Evolutionary conservation across 1,284 basidiomycete species (phyloP).

Genomic region (Salmacisia buchloeana): DNA sequence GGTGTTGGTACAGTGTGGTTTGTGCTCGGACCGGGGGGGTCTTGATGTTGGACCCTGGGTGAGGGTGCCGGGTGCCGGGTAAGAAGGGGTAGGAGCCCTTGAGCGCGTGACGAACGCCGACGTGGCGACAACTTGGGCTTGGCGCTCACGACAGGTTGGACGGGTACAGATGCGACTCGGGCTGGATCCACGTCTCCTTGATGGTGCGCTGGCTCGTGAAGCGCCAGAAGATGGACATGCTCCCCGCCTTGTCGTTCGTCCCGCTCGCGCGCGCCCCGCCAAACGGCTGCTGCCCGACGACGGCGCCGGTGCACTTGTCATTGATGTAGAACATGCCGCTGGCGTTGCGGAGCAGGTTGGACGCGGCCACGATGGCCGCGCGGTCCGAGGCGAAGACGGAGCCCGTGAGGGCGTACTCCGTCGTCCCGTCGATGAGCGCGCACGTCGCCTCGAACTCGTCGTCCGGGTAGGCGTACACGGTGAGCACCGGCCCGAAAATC

Average conservation of each 20-base stretch:
- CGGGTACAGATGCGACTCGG: slow-evolving; percentile 39
- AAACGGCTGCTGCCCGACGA: slow-evolving; percentile 77
- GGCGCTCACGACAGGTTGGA: slow-evolving; percentile 28
- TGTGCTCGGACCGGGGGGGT: too few species aligned
- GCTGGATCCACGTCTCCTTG: slow-evolving; percentile 69
- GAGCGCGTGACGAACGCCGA: not conserved
- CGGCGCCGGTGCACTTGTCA: slow-evolving; percentile 74
- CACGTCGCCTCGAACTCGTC: slow-evolving; percentile 74
- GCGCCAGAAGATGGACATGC: slow-evolving; percentile 66
- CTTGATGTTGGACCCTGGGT: too few species aligned
- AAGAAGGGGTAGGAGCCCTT: not conserved
- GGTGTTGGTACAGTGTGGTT: too few species aligned
- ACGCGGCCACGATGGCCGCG: slow-evolving; percentile 39
- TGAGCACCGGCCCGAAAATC: slow-evolving; percentile 94
- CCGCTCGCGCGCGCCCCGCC: slow-evolving; percentile 88
- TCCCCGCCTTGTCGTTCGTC: slow-evolving; percentile 97
- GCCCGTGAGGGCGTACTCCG: slow-evolving; percentile 69
- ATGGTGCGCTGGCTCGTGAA: slow-evolving; percentile 73
- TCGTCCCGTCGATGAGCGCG: slow-evolving; percentile 78
- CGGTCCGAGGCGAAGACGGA: slow-evolving; percentile 49
- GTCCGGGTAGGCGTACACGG: slow-evolving; percentile 58
- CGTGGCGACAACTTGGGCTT: not conserved
- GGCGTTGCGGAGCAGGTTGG: slow-evolving; percentile 47
- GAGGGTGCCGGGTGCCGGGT: too few species aligned
- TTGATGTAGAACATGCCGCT: slow-evolving; percentile 52